A percentile compares a stretch with the other conserved stretches of the same genome.
Conservation (phyloP, 202 grass and related monocot genomes). For the Brachypodium distachyon region DNA sequence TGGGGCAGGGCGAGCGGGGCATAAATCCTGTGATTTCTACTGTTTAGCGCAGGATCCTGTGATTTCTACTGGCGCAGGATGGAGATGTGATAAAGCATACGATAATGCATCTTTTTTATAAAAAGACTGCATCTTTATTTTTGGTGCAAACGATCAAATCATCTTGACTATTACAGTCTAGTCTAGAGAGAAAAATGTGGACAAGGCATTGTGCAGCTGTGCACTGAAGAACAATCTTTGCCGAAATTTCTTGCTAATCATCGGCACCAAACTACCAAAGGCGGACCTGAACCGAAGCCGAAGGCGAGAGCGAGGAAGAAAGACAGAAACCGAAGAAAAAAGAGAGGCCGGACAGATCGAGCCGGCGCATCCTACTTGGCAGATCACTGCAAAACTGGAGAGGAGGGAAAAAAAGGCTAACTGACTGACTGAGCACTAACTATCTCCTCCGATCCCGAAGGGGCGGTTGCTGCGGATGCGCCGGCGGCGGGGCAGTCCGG, state of each 20-base stretch:
- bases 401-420: background rate
- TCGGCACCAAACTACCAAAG: background rate
- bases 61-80: too few relatives aligned
- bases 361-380: constrained; percentile 2
- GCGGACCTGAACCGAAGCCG: too few relatives aligned
- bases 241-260: background rate
- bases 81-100: background rate
- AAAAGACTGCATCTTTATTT: background rate
- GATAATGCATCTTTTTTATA: constrained; percentile 6
- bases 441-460: constrained; percentile 10
- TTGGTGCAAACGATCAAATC: background rate
- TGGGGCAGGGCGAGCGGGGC: too few relatives aligned
- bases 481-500: background rate
- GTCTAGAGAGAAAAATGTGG: background rate
- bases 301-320: background rate
- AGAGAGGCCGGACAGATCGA: background rate
- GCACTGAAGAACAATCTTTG: background rate
- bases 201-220: background rate
- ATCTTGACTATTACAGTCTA: background rate
- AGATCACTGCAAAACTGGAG: constrained; percentile 18
- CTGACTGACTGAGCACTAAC: background rate
- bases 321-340: background rate
- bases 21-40: background rate
- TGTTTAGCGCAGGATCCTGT: background rate
- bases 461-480: background rate